Conservation (phyloP, 768 basidiomycete species). For the Lactifluus volemus region DNA sequence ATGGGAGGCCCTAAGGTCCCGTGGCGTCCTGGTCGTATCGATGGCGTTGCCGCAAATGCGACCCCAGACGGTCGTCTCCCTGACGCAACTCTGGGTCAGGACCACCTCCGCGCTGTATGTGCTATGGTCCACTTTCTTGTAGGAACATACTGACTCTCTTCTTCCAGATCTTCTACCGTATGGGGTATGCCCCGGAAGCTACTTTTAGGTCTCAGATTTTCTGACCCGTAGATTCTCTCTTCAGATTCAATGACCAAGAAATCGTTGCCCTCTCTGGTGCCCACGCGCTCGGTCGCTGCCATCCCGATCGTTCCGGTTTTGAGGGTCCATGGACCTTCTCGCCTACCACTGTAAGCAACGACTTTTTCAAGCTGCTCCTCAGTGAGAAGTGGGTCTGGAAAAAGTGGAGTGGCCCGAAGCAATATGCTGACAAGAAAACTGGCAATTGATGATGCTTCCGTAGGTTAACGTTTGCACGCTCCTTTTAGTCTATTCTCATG, state of each 20-base stretch:
- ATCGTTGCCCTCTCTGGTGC: slow-evolving; percentile 93
- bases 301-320: slow-evolving; percentile 71
- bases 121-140: background rate
- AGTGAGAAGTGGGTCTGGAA: slow-evolving; percentile 93
- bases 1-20: slow-evolving; percentile 88
- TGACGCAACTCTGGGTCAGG: slow-evolving; percentile 73
- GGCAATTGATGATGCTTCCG: slow-evolving; percentile 94
- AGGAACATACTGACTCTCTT: background rate
- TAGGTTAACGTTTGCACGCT: slow-evolving; percentile 31
- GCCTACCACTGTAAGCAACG: slow-evolving; percentile 80
- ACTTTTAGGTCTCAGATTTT: background rate
- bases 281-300: slow-evolving; percentile 94
- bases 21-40: slow-evolving; percentile 90
- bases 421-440: slow-evolving; percentile 89
- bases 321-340: slow-evolving; percentile 96
- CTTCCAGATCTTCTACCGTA: slow-evolving; percentile 74
- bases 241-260: slow-evolving; percentile 88
- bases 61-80: slow-evolving; percentile 89
- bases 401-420: slow-evolving; percentile 92
- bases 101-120: slow-evolving; percentile 74
- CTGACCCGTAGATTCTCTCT: background rate
- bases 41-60: slow-evolving; percentile 64
- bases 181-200: slow-evolving; percentile 43
- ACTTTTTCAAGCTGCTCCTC: slow-evolving; percentile 78
- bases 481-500: background rate